A percentile compares a stretch with the other conserved stretches of the same genome.
These are phyloP conservation scores for Mycena galericulata DNA, from an alignment of 768 basidiomycete genomes.

Conservation along the genomic window DNA sequence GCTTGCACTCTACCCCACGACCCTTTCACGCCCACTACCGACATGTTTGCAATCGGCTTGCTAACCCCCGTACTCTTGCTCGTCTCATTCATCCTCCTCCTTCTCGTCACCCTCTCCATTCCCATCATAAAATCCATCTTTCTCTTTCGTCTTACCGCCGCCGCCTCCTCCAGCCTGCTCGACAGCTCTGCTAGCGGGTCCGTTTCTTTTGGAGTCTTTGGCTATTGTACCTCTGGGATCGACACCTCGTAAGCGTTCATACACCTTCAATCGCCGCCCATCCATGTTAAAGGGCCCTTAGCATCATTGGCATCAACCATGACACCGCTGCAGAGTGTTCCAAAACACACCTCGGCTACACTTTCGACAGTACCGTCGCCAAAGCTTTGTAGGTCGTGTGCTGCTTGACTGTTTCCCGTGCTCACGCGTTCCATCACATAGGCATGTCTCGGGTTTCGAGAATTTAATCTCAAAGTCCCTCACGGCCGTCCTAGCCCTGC, in stretches of 20 bases:
- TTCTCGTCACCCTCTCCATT: conserved; percentile 71
- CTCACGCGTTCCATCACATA: conserved; percentile 38
- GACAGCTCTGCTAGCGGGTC: conserved; percentile 48
- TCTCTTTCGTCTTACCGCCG: conserved; percentile 62
- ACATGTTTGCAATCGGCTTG: conserved; percentile 37
- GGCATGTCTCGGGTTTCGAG: conserved; percentile 49
- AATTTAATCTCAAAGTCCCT: conserved; percentile 57
- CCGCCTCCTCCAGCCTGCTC: conserved; percentile 47
- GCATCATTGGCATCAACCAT: conserved; percentile 56
- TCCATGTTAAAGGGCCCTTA: conserved; percentile 35
- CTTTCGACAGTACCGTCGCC: conserved; percentile 63
- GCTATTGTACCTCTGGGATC: conserved; percentile 66
- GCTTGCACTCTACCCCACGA: conserved; percentile 1
- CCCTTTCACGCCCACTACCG: conserved; percentile 30
- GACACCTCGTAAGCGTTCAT: conserved; percentile 54
- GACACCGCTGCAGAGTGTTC: conserved; percentile 59
- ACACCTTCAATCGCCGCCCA: conserved; percentile 29
- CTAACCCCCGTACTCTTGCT: conserved; percentile 59
- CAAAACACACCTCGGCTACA: conserved; percentile 62
- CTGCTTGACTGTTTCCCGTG: conserved; percentile 28
- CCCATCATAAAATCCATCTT: conserved; percentile 69
- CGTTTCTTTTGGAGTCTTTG: conserved; percentile 72
- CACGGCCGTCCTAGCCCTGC: conserved; percentile 64
- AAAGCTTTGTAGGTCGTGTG: conserved; percentile 51
- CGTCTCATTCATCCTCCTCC: conserved; percentile 68